These are phyloP conservation scores for Shiraia bambusicola DNA, from an alignment of 2,329 filamentous ascomycete species.

Conservation along the genomic window DNA sequence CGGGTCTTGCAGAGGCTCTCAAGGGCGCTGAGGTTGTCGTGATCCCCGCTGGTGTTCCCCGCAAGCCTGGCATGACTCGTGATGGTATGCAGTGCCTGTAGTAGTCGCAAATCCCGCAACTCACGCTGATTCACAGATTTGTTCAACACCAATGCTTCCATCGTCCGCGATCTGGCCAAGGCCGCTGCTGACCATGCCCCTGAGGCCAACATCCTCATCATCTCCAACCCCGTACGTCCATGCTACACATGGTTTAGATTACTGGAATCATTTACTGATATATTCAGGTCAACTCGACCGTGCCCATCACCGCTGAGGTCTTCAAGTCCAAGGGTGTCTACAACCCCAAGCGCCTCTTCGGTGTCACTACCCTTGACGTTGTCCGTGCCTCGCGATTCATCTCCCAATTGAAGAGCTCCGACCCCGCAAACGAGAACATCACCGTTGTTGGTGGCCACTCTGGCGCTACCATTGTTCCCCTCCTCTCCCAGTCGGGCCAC, in stretches of 20 bases:
- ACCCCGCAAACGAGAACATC: constrained; percentile 92
- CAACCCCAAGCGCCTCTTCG: constrained; percentile 98
- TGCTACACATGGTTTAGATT: accelerated
- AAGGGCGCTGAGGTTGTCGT: constrained; percentile 90
- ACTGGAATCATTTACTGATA: constrained; percentile 11
- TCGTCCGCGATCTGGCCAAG: constrained; percentile 97
- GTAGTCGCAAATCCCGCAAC: constrained; percentile 1
- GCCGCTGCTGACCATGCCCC: constrained; percentile 84
- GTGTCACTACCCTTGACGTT: constrained; percentile 98
- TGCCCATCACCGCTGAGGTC: constrained; percentile 95
- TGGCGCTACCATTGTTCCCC: constrained; percentile 95
- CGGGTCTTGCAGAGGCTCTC: constrained; percentile 75
- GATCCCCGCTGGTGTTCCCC: constrained; percentile 96
- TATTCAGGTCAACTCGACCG: constrained; percentile 86
- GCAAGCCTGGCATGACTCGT: constrained; percentile 99
- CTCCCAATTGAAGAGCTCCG: constrained; percentile 85
- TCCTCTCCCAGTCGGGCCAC: constrained; percentile 93
- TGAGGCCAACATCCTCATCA: constrained; percentile 93
- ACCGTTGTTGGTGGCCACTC: constrained; percentile 96
- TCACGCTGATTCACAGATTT: constrained; percentile 66
- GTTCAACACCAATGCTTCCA: constrained; percentile 99
- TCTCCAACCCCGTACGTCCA: constrained; percentile 81
- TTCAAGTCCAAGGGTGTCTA: constrained; percentile 95
- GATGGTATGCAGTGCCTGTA: constrained; percentile 60
- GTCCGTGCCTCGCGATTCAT: constrained; percentile 98